Base-by-base conservation (phyloP, 2,329 filamentous ascomycete genomes). In the Calonectria fujianensis region DNA sequence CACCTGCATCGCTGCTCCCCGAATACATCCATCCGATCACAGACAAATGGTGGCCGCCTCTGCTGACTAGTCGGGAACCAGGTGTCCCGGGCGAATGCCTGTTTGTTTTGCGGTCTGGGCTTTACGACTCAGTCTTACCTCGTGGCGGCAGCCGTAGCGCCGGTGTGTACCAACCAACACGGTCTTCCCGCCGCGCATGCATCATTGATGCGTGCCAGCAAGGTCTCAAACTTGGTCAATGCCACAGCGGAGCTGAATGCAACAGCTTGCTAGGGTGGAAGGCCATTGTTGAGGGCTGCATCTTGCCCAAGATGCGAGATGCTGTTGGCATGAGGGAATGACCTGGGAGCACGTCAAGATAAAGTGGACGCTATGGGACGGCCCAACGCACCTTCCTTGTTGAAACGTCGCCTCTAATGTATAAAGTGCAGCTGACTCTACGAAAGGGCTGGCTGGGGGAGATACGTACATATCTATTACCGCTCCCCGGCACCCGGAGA, bases 281-380 rank as follows among this genome's bases (percentile, higher is more conserved):
- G n/a, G 32, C 18, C 24, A n/a, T 13, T 63, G 18, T 39, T 65
- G 29, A 63, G 41, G 24, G 32, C 39, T 37, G 39, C 48, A 37
- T 54, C 16, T 6, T 18, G 29, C 54, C 24, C 10, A 31, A 41
- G 59, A 48, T n/a, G 63, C 39, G 63, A 45, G 18, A 32, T 54
- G 32, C 27, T 41, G 63, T 24, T 48, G 24, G 54, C 27, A 4
- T 29, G 41, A 52, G 70, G 35, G 54, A 54, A 68, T 31, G 48
- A 37, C 70, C 52, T 20, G 45, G 37, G 35, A 65, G 48, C 39
- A 37, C 27, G 61, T 69, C 48, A 37, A 69, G 57, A 69, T 66
- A 65, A 31, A 59, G 65, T 73, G 50, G 59, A 48, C 71, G 66
- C 59, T 69, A 69, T 65, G 57, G 66, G 48, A 16, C 35, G 39